phyloP scores from a whole-genome alignment of 2,329 filamentous ascomycete species.

The Exophiala sideris region DNA sequence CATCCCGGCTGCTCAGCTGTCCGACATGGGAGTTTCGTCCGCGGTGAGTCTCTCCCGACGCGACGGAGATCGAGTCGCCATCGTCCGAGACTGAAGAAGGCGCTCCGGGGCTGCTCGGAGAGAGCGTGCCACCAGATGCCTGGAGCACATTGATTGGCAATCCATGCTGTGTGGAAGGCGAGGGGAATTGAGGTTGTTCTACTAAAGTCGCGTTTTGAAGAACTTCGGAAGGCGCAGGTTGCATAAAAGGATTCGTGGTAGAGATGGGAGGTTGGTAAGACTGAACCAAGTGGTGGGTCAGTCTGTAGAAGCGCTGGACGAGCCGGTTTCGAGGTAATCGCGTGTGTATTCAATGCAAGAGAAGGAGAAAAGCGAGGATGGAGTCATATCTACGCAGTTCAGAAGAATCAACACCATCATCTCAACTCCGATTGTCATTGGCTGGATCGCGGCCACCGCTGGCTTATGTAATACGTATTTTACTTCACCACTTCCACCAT shows the following conservation, averaged over 20 bases:
- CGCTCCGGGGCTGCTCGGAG: slow-evolving; percentile 39
- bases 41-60: slow-evolving; percentile 27
- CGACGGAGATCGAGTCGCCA: slow-evolving; percentile 28
- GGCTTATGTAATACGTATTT: too few species aligned
- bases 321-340: not conserved
- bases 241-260: slow-evolving; percentile 57
- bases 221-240: slow-evolving; percentile 55
- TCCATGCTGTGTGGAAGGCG: slow-evolving; percentile 58
- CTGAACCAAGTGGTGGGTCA: slow-evolving; percentile 57
- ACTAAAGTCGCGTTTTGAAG: slow-evolving; percentile 44
- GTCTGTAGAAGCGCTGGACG: slow-evolving; percentile 35
- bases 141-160: slow-evolving; percentile 42
- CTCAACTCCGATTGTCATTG: not conserved
- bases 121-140: slow-evolving; percentile 43
- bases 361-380: not conserved
- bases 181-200: slow-evolving; percentile 33
- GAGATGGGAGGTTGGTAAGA: slow-evolving; percentile 39
- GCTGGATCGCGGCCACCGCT: too few species aligned
- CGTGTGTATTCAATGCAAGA: not conserved
- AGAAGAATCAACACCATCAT: not conserved
- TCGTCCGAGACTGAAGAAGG: slow-evolving; percentile 27
- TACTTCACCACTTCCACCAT: not conserved
- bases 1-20: slow-evolving; percentile 30
- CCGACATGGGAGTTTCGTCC: slow-evolving; percentile 27
- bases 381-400: not conserved